These are phyloP conservation scores for Saturnispora zaruensis DNA, from an alignment of 805 yeast species.

Conservation along the genomic window DNA sequence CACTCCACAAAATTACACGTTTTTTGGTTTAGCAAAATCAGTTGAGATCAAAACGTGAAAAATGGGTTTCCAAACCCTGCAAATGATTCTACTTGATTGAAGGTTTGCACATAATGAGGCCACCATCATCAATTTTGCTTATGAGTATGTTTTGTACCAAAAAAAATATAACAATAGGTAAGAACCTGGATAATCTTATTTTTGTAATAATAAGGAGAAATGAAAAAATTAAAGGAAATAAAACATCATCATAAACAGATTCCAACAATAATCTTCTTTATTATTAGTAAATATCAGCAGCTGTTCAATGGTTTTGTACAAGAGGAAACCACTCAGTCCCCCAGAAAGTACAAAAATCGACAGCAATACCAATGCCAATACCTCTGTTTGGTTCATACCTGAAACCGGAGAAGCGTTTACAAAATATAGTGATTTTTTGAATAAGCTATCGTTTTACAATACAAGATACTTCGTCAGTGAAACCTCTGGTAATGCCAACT, in stretches of 20 bases:
- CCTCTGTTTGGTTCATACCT: constrained; percentile 72
- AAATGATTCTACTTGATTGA: too few relatives aligned
- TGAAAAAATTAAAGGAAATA: not conserved
- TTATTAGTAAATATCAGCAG: not conserved
- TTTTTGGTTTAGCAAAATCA: too few relatives aligned
- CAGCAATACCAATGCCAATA: constrained; percentile 41
- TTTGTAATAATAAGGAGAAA: not conserved
- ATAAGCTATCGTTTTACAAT: constrained; percentile 62
- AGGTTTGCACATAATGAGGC: too few relatives aligned
- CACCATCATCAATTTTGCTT: not conserved
- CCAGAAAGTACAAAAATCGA: constrained; percentile 30
- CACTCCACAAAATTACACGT: too few relatives aligned
- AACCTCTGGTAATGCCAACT: constrained; percentile 85
- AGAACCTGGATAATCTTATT: not conserved
- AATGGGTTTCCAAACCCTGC: too few relatives aligned
- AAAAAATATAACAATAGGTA: not conserved
- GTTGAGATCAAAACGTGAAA: too few relatives aligned
- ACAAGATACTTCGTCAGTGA: constrained; percentile 86
- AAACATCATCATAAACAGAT: not conserved
- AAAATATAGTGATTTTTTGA: constrained; percentile 66
- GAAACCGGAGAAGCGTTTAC: constrained; percentile 86
- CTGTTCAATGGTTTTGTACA: constrained; percentile 56
- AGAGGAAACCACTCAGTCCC: constrained; percentile 58
- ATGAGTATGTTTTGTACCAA: not conserved
- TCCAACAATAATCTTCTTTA: not conserved